Conservation (phyloP, 2,329 filamentous ascomycete genomes). For the Talaromyces sp. region DNA sequence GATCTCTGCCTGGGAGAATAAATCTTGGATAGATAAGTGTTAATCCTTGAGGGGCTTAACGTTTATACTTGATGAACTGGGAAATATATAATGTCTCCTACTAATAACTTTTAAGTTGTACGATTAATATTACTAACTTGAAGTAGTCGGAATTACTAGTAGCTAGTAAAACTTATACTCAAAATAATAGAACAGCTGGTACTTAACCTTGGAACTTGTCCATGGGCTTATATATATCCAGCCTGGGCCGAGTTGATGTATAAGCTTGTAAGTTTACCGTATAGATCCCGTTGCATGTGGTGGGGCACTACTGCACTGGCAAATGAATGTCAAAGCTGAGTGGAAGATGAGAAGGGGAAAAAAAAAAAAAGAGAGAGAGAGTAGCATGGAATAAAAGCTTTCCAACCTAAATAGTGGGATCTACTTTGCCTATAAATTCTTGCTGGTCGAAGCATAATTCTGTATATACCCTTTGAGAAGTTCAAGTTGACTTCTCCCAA, state of each 20-base stretch:
- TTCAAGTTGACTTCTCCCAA: constrained; percentile 1
- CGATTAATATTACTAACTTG: neutral
- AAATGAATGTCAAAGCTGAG: neutral
- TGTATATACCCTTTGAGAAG: no score
- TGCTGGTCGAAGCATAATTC: constrained; percentile 8
- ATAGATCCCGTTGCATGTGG: neutral
- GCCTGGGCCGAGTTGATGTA: neutral
- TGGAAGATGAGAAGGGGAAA: neutral
- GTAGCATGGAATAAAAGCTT: neutral
- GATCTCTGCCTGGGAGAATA: neutral
- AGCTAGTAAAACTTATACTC: no score
- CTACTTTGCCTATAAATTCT: constrained; percentile 1
- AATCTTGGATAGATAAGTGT: neutral
- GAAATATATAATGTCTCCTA: neutral
- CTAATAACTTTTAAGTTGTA: neutral
- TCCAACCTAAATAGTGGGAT: neutral
- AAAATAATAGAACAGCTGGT: no score
- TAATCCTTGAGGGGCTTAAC: neutral
- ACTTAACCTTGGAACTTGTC: neutral
- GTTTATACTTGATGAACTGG: no score
- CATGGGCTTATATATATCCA: neutral
- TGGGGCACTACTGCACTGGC: neutral
- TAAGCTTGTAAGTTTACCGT: neutral
- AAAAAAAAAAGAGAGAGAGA: neutral
- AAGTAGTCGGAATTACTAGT: no score